Evolutionary conservation across 139 green algal species (phyloP), one percentile per base, ranked within the genome.

Genomic region (Closterium sp.): DNA sequence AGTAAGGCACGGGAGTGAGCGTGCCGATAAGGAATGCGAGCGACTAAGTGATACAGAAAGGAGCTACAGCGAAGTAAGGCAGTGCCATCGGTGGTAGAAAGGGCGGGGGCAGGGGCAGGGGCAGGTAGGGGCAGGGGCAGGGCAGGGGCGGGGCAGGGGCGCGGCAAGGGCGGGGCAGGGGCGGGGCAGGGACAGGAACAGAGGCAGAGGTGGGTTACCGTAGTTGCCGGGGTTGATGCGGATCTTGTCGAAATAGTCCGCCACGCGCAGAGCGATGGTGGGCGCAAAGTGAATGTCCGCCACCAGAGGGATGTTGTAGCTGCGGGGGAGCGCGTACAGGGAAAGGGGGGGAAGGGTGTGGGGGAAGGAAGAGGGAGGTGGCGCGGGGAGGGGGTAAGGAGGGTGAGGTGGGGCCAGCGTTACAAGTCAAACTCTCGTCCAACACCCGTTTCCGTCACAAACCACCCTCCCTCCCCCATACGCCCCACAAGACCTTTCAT

Each of bases 251-350:
- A 99, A 99, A 24, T 97, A 97, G 4, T 99, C 98, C 10, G 98
- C 98, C 89, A 99, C 98, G 96, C 97, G 97, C 96, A 99, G 97
- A 5, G 98, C 98, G 24, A 99, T 97, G 28, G 93, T 94, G 21
- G 98, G 98, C 94, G 98, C 96, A 96, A 99, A 99, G 95, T 99
- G 98, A 94, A 99, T 99, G 96, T 99, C 98, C 0, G 98, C 98
- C 9, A 99, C 97, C 90, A 99, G 96, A 1, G 98, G 98, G 0
- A 96, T 96, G 86, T 99, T 97, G 94, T 99, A 99, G 85, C 97
- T 96, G 62, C 19, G 34, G 86, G 62, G 1, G 45, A 19, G 45
- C 0, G 45, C 1, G 17, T 27, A 79, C 1, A 24, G 62, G 62
- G 19, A 13, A 5, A 13, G 62, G 62, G 62, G 62, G 19, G 62